Percentiles rank a stretch among this genome's conserved stretches.
Conservation (phyloP, 2,329 filamentous ascomycete species). For the Annulohypoxylon truncatum region DNA sequence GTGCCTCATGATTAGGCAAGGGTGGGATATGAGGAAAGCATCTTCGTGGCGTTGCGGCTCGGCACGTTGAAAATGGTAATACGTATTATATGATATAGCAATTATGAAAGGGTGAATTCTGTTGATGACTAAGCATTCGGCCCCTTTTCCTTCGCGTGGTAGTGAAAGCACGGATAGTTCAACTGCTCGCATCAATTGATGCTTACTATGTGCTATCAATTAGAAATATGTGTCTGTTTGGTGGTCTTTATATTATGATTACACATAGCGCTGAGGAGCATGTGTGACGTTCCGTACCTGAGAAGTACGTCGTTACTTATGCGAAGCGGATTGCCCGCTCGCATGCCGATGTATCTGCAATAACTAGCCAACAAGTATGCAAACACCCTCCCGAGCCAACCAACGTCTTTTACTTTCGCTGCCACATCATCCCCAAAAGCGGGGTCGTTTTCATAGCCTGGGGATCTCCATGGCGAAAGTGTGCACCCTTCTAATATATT, state of each 20-base stretch:
- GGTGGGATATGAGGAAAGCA: not conserved
- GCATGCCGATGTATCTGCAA: not conserved
- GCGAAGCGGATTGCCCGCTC: no score
- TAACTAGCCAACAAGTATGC: not conserved
- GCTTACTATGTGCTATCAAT: no score
- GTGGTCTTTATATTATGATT: no score
- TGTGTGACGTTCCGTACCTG: no score
- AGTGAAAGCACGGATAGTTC: no score
- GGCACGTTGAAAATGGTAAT: not conserved
- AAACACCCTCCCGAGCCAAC: not conserved
- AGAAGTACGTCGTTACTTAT: no score
- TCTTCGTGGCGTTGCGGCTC: not conserved
- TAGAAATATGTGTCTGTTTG: no score
- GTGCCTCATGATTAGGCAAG: not conserved
- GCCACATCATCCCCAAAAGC: not conserved
- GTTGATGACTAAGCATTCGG: not conserved
- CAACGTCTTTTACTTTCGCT: not conserved
- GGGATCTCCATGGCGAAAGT: no score
- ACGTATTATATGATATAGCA: not conserved
- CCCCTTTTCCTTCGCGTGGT: not conserved
- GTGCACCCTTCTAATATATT: no score
- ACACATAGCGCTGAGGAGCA: no score
- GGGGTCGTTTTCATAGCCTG: no score
- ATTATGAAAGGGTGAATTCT: not conserved
- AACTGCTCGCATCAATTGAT: no score